Conservation (phyloP, 2,329 filamentous ascomycete species). For the Pestalotiopsis sp. region DNA sequence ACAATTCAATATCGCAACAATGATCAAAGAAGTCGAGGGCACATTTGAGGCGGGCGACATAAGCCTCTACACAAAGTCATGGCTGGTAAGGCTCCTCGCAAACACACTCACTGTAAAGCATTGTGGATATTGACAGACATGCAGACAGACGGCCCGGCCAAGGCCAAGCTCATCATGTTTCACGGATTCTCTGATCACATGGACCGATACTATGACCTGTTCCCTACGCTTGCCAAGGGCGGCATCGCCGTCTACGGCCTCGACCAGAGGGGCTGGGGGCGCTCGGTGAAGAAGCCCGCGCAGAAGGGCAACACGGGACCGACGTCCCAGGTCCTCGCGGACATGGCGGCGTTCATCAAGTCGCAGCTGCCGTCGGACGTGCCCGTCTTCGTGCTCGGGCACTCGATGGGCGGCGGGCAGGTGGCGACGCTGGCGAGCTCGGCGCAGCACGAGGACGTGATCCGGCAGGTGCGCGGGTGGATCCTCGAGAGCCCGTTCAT, state of each 20-base stretch:
- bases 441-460: constrained; percentile 53
- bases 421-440: constrained; percentile 63
- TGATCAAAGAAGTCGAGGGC: constrained; percentile 50
- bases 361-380: constrained; percentile 50
- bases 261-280: constrained; percentile 90
- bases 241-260: constrained; percentile 78
- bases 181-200: constrained; percentile 91
- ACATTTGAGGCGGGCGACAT: constrained; percentile 46
- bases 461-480: constrained; percentile 68
- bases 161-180: constrained; percentile 77
- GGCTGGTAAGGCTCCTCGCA: constrained; percentile 45
- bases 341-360: constrained; percentile 76
- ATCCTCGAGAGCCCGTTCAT: constrained; percentile 80
- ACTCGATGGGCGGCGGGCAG: constrained; percentile 88
- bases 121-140: background rate
- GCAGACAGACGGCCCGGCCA: constrained; percentile 57
- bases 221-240: constrained; percentile 66
- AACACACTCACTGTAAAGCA: background rate
- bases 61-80: constrained; percentile 59
- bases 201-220: constrained; percentile 75
- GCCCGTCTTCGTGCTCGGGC: constrained; percentile 84
- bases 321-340: constrained; percentile 71
- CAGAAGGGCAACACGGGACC: constrained; percentile 75
- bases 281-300: constrained; percentile 60
- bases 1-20: constrained; percentile 21